phyloP scores from a whole-genome alignment of 2,329 filamentous ascomycete genomes.

The Cladosporium halotolerans region DNA sequence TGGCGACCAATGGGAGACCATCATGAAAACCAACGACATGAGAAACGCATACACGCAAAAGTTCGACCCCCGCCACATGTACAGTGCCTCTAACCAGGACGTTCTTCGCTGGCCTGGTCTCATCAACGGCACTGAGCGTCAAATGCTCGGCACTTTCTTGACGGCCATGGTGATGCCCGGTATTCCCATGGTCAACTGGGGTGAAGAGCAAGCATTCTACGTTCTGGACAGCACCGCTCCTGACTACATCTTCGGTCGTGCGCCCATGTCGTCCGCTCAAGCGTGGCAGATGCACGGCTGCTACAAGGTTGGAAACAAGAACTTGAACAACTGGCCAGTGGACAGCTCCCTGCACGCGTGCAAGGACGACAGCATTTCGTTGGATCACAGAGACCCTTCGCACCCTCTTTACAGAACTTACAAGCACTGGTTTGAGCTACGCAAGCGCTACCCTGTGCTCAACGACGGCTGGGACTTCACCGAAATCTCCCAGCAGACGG shows the following conservation, averaged over 20 bases:
- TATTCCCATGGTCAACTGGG: constrained; percentile 56
- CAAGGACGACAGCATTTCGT: constrained; percentile 49
- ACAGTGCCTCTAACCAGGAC: constrained; percentile 59
- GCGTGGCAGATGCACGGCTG: constrained; percentile 63
- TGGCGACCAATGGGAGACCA: constrained; percentile 48
- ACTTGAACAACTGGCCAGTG: constrained; percentile 54
- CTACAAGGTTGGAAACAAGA: constrained; percentile 50
- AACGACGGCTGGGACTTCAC: constrained; percentile 54
- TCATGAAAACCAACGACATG: constrained; percentile 54
- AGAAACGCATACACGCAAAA: constrained; percentile 54
- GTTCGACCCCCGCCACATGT: constrained; percentile 60
- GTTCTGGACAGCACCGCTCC: constrained; percentile 57
- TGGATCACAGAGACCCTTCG: constrained; percentile 58
- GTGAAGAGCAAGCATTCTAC: constrained; percentile 61
- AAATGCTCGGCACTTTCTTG: constrained; percentile 53
- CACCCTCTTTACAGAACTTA: constrained; percentile 56
- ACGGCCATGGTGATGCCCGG: constrained; percentile 56
- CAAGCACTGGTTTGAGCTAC: constrained; percentile 57
- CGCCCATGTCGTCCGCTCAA: constrained; percentile 54
- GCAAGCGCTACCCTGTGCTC: constrained; percentile 50
- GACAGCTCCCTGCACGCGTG: constrained; percentile 51
- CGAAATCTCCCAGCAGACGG: constrained; percentile 52
- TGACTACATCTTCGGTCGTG: constrained; percentile 61
- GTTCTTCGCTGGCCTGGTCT: constrained; percentile 60
- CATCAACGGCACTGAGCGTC: constrained; percentile 50